Base-by-base conservation (phyloP, 257 asterid species). In the Plantago major region DNA sequence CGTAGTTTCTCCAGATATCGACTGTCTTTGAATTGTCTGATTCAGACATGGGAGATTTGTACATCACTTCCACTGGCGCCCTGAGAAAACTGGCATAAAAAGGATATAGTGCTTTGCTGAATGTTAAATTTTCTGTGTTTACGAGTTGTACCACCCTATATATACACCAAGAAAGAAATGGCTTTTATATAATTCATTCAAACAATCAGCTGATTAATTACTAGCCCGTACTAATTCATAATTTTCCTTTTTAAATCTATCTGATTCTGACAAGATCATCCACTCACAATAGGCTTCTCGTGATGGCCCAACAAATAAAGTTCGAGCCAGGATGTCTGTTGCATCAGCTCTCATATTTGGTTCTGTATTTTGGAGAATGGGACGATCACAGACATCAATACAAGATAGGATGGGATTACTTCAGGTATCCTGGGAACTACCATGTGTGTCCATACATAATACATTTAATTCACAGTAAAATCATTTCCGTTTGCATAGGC, bases 291-390 rank as follows among this genome's bases (percentile, higher is more conserved):
- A 80, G 99, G 99, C 97, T 64, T 89, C 88, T 78, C 97, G 99
- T 70, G 99, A 89, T 70, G 97, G 99, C 57, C 96, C 99, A 43
- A 92, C 99, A 58, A 92, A 92, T 74, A 83, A 83, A 85, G 91
- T 92, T 74, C 82, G 99, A 74, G 83, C 96, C 56, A 86, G 96
- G 76, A 92, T 92, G 99, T 92, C 99, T 12, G 58, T 92, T 47
- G 95, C 99, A 54, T 92, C 97, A 58, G 99, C 96, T 62, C 73
- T 89, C 65, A 89, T 92, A 80, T 89, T 92, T 79, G 99, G 99
- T 66, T 92, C 97, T 50, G 93, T 92, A 65, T 92, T 92, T 81
- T 92, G 99, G 99, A 86, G 97, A 74, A 92, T 89, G 91, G 97
- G 95, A 66, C 80, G 76, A 71, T 89, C 96, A 28, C 99, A 92